Conservation (phyloP, 2,329 filamentous ascomycete genomes). For the Neonectria hederae region DNA sequence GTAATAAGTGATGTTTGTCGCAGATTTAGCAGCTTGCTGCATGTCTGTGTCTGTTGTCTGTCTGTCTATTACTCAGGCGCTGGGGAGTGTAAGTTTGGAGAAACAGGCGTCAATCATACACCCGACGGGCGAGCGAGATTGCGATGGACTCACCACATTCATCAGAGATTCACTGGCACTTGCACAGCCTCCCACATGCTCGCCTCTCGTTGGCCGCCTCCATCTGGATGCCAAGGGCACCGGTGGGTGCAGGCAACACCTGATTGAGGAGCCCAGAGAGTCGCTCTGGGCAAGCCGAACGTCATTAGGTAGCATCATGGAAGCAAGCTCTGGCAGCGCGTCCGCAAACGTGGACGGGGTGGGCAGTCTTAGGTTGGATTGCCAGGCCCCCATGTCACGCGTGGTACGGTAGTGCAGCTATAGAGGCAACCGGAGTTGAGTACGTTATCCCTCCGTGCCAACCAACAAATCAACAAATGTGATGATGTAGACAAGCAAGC, state of each 20-base stretch:
- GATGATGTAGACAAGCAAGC: neutral
- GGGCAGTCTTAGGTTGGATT: neutral
- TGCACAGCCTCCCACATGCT: constrained; percentile 2
- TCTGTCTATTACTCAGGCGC: neutral
- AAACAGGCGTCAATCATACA: constrained; percentile 10
- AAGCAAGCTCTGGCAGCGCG: constrained; percentile 4
- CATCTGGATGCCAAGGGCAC: neutral
- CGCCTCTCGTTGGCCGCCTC: neutral
- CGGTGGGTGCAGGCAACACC: neutral
- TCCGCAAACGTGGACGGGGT: neutral
- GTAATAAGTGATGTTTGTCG: neutral
- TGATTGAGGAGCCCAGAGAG: neutral
- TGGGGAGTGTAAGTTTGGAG: neutral
- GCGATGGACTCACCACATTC: constrained; percentile 16
- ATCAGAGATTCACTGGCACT: neutral
- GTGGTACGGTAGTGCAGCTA: neutral
- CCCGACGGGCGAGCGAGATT: constrained; percentile 13
- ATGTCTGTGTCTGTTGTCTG: neutral
- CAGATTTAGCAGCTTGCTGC: constrained; percentile 1
- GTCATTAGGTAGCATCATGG: constrained; percentile 1
- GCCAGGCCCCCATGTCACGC: neutral
- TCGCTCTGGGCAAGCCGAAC: neutral
- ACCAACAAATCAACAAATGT: neutral
- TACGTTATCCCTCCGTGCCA: neutral
- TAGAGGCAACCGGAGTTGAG: neutral